A percentile compares a stretch with the other conserved stretches of the same genome.
Evolutionary conservation across 495 filamentous ascomycete species (phyloP).

Genomic region (Platismatia glauca): DNA sequence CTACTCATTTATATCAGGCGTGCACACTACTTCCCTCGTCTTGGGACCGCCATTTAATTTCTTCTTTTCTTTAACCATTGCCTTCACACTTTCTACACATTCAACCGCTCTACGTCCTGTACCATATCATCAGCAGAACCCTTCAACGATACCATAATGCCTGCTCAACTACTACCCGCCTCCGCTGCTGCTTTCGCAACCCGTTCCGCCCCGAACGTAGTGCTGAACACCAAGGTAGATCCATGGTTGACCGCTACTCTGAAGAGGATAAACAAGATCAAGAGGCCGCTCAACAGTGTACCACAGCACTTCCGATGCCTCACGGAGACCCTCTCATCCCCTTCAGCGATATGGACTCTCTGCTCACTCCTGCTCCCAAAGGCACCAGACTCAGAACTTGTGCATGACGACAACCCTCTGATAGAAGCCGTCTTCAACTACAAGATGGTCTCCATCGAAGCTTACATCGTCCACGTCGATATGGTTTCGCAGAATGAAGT

Average conservation of each 20-base stretch:
- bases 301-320: constrained; percentile 94
- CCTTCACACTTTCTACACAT: constrained; percentile 38
- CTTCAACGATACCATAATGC: constrained; percentile 57
- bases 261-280: constrained; percentile 95
- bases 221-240: constrained; percentile 88
- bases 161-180: constrained; percentile 81
- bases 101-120: constrained; percentile 20
- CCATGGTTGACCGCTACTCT: constrained; percentile 95
- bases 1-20: constrained; percentile 35
- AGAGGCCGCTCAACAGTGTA: constrained; percentile 95
- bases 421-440: constrained; percentile 90
- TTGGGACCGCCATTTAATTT: constrained; percentile 40
- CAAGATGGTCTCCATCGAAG: constrained; percentile 89
- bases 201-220: constrained; percentile 87
- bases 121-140: constrained; percentile 19
- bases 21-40: constrained; percentile 50
- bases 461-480: constrained; percentile 98
- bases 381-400: constrained; percentile 78
- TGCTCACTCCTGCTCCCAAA: constrained; percentile 90
- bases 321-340: constrained; percentile 87
- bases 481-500: constrained; percentile 98
- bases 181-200: constrained; percentile 96
- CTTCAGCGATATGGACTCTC: constrained; percentile 91
- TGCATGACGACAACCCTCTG: constrained; percentile 76
- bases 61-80: constrained; percentile 31